These are phyloP conservation scores for Claviceps sp. DNA, from an alignment of 2,329 filamentous ascomycete genomes.

Conservation along the genomic window DNA sequence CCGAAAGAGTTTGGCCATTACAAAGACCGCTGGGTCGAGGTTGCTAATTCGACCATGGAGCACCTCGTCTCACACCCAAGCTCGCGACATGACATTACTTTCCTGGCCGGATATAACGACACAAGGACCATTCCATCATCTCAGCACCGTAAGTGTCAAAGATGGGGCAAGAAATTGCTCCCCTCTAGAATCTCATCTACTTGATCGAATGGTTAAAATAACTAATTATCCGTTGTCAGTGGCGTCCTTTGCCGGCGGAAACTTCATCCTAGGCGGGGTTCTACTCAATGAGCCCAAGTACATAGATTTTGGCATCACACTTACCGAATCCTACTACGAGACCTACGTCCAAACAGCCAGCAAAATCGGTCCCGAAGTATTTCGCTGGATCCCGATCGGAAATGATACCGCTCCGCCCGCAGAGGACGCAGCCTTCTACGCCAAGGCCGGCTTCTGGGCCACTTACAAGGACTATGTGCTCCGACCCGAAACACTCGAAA, in stretches of 20 bases:
- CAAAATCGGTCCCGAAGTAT: constrained; percentile 63
- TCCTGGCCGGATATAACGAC: constrained; percentile 45
- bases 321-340: constrained; percentile 59
- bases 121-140: constrained; percentile 29
- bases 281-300: constrained; percentile 53
- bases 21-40: constrained; percentile 60
- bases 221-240: constrained; percentile 25
- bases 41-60: constrained; percentile 62
- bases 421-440: constrained; percentile 55
- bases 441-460: constrained; percentile 27
- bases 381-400: constrained; percentile 42
- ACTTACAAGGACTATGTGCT: constrained; percentile 42
- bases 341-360: constrained; percentile 61
- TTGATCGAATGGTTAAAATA: no score
- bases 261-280: constrained; percentile 69
- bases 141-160: constrained; percentile 32
- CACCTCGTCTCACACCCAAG: constrained; percentile 57
- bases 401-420: constrained; percentile 29
- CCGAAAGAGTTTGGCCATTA: constrained; percentile 47
- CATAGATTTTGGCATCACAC: constrained; percentile 57
- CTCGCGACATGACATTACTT: constrained; percentile 56
- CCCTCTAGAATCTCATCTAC: no score
- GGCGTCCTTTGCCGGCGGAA: constrained; percentile 75
- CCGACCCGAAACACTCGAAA: constrained; percentile 71
- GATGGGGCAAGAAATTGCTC: no score